These are phyloP conservation scores for Candida takata DNA, from an alignment of 805 yeast species.

Conservation along the genomic window DNA sequence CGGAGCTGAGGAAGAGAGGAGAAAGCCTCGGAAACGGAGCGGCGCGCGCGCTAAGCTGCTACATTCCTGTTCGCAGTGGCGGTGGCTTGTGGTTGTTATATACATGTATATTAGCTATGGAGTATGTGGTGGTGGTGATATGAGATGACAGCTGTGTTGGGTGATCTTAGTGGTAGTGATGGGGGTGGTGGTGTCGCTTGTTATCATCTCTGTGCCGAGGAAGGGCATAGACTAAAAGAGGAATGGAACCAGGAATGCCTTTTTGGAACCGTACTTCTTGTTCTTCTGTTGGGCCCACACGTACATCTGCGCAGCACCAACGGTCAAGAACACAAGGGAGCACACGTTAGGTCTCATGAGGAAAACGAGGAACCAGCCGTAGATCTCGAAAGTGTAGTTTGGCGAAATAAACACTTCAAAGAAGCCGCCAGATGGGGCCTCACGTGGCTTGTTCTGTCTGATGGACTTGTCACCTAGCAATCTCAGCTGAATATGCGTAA, in stretches of 20 bases:
- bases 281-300: slow-evolving; percentile 90
- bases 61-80: too few relatives aligned
- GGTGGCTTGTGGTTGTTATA: too few relatives aligned
- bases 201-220: too few relatives aligned
- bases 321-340: slow-evolving; percentile 60
- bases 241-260: slow-evolving; percentile 76
- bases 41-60: too few relatives aligned
- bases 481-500: slow-evolving; percentile 63
- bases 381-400: slow-evolving; percentile 83
- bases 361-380: slow-evolving; percentile 68
- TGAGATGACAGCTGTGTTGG: too few relatives aligned
- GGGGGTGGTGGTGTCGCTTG: too few relatives aligned
- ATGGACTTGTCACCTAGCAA: slow-evolving; percentile 32
- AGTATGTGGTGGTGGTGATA: too few relatives aligned
- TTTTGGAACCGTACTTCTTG: slow-evolving; percentile 61
- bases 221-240: slow-evolving; percentile 36
- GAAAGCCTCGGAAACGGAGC: too few relatives aligned
- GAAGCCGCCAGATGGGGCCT: slow-evolving; percentile 67
- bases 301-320: slow-evolving; percentile 79
- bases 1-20: too few relatives aligned
- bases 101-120: too few relatives aligned
- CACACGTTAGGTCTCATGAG: slow-evolving; percentile 73
- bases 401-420: slow-evolving; percentile 84
- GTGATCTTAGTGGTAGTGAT: too few relatives aligned
- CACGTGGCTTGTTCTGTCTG: slow-evolving; percentile 29